These are phyloP conservation scores for Penicillium mononematosum DNA, from an alignment of 495 filamentous ascomycete species.

Conservation along the genomic window DNA sequence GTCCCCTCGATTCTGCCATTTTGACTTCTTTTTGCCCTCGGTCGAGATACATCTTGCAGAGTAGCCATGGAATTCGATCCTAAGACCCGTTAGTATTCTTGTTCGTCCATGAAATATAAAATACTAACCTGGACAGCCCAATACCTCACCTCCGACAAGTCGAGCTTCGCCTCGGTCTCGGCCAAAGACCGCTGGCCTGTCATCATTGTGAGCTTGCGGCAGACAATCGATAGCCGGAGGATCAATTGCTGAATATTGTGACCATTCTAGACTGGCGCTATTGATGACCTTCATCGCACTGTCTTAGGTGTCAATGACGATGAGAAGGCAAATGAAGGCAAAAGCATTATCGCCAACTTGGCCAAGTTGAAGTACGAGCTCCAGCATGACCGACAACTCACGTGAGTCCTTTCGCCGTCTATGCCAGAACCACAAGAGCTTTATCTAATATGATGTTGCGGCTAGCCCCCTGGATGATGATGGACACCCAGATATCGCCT, in stretches of 20 bases:
- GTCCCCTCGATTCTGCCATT: conserved; percentile 13
- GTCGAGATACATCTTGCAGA: not conserved
- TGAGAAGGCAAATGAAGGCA: conserved; percentile 74
- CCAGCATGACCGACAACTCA: conserved; percentile 82
- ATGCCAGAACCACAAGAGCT: not conserved
- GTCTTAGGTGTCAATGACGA: conserved; percentile 52
- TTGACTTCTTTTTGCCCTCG: conserved; percentile 7
- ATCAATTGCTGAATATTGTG: conserved; percentile 19
- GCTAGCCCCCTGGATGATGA: conserved; percentile 78
- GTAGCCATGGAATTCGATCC: conserved; percentile 60
- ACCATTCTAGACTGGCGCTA: conserved; percentile 75
- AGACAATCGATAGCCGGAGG: not conserved
- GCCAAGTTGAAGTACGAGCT: conserved; percentile 91
- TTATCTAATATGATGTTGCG: not conserved
- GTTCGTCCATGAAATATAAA: not conserved
- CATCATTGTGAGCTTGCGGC: conserved; percentile 65
- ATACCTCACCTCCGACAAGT: conserved; percentile 74
- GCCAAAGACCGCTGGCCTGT: conserved; percentile 87
- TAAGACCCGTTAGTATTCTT: conserved; percentile 53
- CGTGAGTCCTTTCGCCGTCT: conserved; percentile 50
- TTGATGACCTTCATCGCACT: conserved; percentile 87
- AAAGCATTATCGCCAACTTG: conserved; percentile 75
- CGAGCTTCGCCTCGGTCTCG: conserved; percentile 82
- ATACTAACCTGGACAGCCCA: conserved; percentile 55
- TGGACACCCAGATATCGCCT: conserved; percentile 69